A percentile compares a stretch with the other conserved stretches of the same genome.
These are phyloP conservation scores for Novymonas esmeraldas DNA, from an alignment of 208 protist genomes.

Conservation along the genomic window DNA sequence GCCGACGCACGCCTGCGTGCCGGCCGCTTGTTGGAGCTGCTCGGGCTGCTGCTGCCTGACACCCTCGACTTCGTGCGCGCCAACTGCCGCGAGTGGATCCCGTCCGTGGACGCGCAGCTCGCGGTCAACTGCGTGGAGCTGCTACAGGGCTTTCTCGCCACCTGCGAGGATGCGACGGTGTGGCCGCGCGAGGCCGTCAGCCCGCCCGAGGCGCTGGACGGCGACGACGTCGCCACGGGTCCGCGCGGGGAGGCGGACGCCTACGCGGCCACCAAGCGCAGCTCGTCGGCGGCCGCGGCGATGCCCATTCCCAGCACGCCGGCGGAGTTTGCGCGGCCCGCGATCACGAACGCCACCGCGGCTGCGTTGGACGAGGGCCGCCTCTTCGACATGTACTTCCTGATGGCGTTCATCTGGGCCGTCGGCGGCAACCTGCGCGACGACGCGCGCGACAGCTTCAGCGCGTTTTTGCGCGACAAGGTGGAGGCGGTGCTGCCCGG, in stretches of 20 bases:
- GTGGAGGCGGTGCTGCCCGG: slow-evolving; percentile 72
- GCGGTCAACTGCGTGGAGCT: slow-evolving; percentile 92
- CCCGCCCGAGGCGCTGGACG: slow-evolving; percentile 35
- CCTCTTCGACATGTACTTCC: slow-evolving; percentile 93
- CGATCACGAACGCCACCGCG: slow-evolving; percentile 59
- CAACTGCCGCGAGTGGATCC: slow-evolving; percentile 90
- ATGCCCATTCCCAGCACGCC: slow-evolving; percentile 35
- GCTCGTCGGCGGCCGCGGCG: slow-evolving; percentile 12
- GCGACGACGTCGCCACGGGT: slow-evolving; percentile 25
- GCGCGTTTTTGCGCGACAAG: slow-evolving; percentile 72
- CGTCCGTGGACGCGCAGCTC: slow-evolving; percentile 89
- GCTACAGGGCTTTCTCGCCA: slow-evolving; percentile 76
- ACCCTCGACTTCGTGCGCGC: slow-evolving; percentile 89
- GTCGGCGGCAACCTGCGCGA: slow-evolving; percentile 95
- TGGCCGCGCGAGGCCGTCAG: slow-evolving; percentile 58
- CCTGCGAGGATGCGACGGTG: slow-evolving; percentile 47
- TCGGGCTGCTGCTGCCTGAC: slow-evolving; percentile 73
- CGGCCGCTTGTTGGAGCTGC: slow-evolving; percentile 77
- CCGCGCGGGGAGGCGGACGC: slow-evolving; percentile 6
- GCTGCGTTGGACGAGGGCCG: slow-evolving; percentile 48
- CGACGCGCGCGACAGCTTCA: slow-evolving; percentile 86
- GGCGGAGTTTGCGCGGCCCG: slow-evolving; percentile 70
- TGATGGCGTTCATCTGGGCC: slow-evolving; percentile 97
- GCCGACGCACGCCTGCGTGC: slow-evolving; percentile 43
- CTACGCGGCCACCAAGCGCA: slow-evolving; percentile 13